Percentiles rank a stretch among this genome's conserved stretches.
Evolutionary conservation across 495 filamentous ascomycete genomes (phyloP).

Genomic region (Parmelia sp.): DNA sequence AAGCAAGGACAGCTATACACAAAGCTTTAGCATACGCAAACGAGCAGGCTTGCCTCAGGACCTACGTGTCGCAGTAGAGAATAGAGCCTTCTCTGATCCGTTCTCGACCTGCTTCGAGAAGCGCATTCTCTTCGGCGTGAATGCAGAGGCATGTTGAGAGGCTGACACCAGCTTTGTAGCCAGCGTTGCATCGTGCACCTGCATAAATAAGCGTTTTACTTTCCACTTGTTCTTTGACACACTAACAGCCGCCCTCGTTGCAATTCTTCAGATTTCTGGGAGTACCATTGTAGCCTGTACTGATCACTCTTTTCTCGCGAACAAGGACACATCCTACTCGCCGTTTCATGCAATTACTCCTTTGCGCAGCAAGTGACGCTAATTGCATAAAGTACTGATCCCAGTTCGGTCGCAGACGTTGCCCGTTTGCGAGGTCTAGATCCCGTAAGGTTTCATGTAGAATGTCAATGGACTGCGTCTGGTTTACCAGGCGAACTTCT

Average conservation of each 20-base stretch:
- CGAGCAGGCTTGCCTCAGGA: not conserved
- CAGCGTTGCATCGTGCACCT: slow-evolving; percentile 74
- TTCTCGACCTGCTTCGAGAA: slow-evolving; percentile 89
- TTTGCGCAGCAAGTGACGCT: slow-evolving; percentile 80
- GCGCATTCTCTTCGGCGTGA: slow-evolving; percentile 94
- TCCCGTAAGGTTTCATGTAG: slow-evolving; percentile 63
- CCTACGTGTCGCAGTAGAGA: slow-evolving; percentile 85
- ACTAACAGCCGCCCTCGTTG: slow-evolving; percentile 81
- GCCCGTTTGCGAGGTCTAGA: slow-evolving; percentile 68
- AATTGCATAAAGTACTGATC: slow-evolving; percentile 97
- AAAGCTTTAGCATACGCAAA: not conserved
- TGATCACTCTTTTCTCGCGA: slow-evolving; percentile 77
- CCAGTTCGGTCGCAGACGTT: slow-evolving; percentile 86
- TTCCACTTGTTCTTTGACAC: not conserved
- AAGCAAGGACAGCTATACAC: slow-evolving; percentile 71
- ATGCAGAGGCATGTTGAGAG: slow-evolving; percentile 87
- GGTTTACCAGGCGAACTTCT: slow-evolving; percentile 78
- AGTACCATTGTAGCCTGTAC: slow-evolving; percentile 97
- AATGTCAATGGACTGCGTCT: slow-evolving; percentile 59
- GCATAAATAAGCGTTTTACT: slow-evolving; percentile 5
- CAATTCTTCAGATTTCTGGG: slow-evolving; percentile 82
- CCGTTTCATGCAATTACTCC: slow-evolving; percentile 97
- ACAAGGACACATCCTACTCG: slow-evolving; percentile 95
- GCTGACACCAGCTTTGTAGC: slow-evolving; percentile 59
- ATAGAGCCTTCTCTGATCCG: slow-evolving; percentile 70